These are phyloP conservation scores for Suillus tomentosus DNA, from an alignment of 768 basidiomycete species.

Conservation along the genomic window DNA sequence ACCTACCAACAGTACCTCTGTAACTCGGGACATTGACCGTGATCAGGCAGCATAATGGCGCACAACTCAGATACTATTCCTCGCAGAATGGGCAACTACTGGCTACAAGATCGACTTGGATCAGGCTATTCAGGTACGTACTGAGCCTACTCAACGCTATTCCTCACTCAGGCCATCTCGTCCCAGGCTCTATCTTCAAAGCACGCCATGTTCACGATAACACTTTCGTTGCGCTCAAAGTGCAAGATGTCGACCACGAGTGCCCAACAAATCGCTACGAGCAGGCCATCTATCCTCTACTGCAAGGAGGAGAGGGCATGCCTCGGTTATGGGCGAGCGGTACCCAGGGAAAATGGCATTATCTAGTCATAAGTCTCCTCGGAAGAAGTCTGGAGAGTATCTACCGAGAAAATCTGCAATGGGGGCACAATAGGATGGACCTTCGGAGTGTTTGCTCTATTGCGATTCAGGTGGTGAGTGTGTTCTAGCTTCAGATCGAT, in stretches of 20 bases:
- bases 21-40: constrained; percentile 3
- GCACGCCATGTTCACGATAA: constrained; percentile 59
- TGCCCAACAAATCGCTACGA: constrained; percentile 80
- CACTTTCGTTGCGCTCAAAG: constrained; percentile 70
- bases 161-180: constrained; percentile 9
- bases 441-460: constrained; percentile 72
- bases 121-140: constrained; percentile 72
- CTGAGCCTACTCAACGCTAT: background rate
- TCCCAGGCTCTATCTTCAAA: constrained; percentile 69
- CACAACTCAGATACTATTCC: constrained; percentile 27
- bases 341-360: constrained; percentile 61
- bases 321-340: constrained; percentile 69
- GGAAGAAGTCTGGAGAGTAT: constrained; percentile 69
- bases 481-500: constrained; percentile 7
- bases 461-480: constrained; percentile 73
- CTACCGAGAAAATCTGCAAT: constrained; percentile 43
- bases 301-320: constrained; percentile 76
- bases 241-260: constrained; percentile 68
- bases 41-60: constrained; percentile 16
- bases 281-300: constrained; percentile 62
- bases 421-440: constrained; percentile 60
- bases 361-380: constrained; percentile 76
- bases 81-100: constrained; percentile 57
- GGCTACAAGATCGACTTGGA: constrained; percentile 58
- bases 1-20: background rate